These are phyloP conservation scores for Trichoderma cornu-damae DNA, from an alignment of 2,329 filamentous ascomycete genomes.

Conservation along the genomic window DNA sequence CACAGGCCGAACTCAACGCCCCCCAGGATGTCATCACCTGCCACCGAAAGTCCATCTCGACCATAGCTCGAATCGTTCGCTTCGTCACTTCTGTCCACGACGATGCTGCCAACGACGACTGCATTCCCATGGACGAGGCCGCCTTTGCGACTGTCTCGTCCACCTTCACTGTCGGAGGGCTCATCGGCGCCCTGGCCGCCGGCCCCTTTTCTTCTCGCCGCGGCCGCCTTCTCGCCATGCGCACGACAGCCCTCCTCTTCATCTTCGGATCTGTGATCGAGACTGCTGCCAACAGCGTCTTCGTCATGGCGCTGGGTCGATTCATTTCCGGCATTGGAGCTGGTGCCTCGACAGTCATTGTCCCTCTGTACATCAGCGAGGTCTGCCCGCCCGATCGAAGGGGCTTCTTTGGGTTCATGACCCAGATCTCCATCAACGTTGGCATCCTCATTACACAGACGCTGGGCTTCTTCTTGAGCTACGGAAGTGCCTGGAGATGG, in stretches of 20 bases:
- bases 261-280: conserved; percentile 70
- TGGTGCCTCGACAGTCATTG: conserved; percentile 85
- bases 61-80: conserved; percentile 26
- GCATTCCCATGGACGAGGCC: conserved; percentile 79
- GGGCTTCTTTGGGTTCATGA: conserved; percentile 78
- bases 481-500: conserved; percentile 72
- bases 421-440: conserved; percentile 88
- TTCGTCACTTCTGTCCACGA: conserved; percentile 28
- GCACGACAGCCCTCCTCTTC: conserved; percentile 71
- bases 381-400: conserved; percentile 69
- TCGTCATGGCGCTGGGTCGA: conserved; percentile 66
- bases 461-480: conserved; percentile 81
- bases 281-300: conserved; percentile 62
- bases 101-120: conserved; percentile 56
- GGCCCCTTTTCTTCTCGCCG: conserved; percentile 73
- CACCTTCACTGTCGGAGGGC: conserved; percentile 83
- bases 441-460: conserved; percentile 81
- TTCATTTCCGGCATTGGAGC: conserved; percentile 78
- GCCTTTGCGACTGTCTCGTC: conserved; percentile 84
- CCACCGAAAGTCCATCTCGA: conserved; percentile 48
- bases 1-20: conserved; percentile 81
- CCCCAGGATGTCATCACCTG: conserved; percentile 93
- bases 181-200: conserved; percentile 73
- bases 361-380: conserved; percentile 92
- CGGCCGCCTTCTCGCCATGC: conserved; percentile 73